phyloP scores from a whole-genome alignment of 2,329 filamentous ascomycete genomes.

The Xylariaceae sp. region DNA sequence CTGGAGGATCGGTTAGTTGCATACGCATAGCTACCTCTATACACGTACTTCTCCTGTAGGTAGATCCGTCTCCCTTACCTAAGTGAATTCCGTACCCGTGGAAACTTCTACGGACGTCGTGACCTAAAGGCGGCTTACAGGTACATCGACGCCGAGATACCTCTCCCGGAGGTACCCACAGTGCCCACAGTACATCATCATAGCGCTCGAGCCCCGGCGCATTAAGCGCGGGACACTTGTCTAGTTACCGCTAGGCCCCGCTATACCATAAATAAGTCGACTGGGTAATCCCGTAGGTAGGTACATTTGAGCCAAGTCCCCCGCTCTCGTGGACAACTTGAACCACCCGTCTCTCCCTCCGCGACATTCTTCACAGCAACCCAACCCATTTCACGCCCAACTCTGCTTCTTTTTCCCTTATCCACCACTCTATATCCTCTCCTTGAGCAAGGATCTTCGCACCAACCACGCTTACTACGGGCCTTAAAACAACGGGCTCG shows the following conservation, averaged over 20 bases:
- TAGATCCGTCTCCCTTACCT: slow-evolving; percentile 1
- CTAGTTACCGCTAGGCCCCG: neutral
- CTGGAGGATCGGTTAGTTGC: slow-evolving; percentile 16
- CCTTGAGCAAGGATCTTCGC: slow-evolving; percentile 22
- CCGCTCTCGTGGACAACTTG: slow-evolving; percentile 16
- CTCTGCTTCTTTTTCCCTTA: slow-evolving; percentile 15
- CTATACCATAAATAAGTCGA: slow-evolving; percentile 1
- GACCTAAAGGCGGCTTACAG: neutral
- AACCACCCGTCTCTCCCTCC: slow-evolving; percentile 14
- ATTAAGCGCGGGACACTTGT: neutral
- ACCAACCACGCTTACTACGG: slow-evolving; percentile 7
- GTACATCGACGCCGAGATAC: neutral
- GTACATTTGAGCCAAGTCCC: slow-evolving; percentile 3
- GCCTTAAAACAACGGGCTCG: slow-evolving; percentile 6
- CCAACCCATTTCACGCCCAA: slow-evolving; percentile 31
- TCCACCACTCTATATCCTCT: slow-evolving; percentile 2
- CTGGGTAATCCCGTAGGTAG: neutral
- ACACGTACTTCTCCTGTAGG: neutral
- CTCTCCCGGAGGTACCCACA: neutral
- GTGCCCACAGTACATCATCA: neutral
- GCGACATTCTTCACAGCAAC: slow-evolving; percentile 23
- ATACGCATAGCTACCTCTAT: slow-evolving; percentile 9
- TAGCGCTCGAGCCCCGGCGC: neutral
- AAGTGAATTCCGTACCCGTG: neutral
- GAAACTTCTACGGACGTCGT: neutral